Percentiles rank a stretch among this genome's conserved stretches.
These are phyloP conservation scores for Zymoseptoria crescenta DNA, from an alignment of 2,329 filamentous ascomycete species.

Conservation along the genomic window DNA sequence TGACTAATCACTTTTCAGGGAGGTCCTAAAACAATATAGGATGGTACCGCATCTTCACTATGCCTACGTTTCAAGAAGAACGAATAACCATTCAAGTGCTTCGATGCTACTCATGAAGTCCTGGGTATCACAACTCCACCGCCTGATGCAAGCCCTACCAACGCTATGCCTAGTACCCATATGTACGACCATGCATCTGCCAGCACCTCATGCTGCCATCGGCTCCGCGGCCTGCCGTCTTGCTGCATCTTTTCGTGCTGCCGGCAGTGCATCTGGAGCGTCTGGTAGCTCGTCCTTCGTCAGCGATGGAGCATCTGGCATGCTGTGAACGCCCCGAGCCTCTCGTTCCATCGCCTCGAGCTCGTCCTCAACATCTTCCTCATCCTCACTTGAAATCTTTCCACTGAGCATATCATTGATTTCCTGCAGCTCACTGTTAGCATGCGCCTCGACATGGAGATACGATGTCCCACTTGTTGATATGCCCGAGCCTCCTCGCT, in stretches of 20 bases:
- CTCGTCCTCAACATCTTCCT: slow-evolving; percentile 97
- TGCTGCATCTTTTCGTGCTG: slow-evolving; percentile 21
- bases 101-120: background rate
- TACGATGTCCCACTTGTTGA: slow-evolving; percentile 57
- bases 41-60: background rate
- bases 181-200: background rate
- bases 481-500: slow-evolving; percentile 85
- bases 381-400: slow-evolving; percentile 85
- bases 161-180: background rate
- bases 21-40: too few species aligned
- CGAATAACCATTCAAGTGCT: background rate
- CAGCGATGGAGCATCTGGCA: slow-evolving; percentile 35
- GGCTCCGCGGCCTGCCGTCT: slow-evolving; percentile 15
- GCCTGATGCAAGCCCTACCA: slow-evolving; percentile 4
- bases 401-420: slow-evolving; percentile 84
- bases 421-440: slow-evolving; percentile 51
- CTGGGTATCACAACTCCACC: slow-evolving; percentile 14
- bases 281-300: slow-evolving; percentile 25
- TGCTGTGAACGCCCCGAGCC: slow-evolving; percentile 29
- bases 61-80: background rate
- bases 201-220: slow-evolving; percentile 17
- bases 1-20: background rate
- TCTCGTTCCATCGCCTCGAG: slow-evolving; percentile 71
- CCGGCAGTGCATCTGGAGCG: slow-evolving; percentile 20
- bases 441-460: background rate